These are phyloP conservation scores for Penicillium pulvis DNA, from an alignment of 495 filamentous ascomycete genomes.

Conservation along the genomic window DNA sequence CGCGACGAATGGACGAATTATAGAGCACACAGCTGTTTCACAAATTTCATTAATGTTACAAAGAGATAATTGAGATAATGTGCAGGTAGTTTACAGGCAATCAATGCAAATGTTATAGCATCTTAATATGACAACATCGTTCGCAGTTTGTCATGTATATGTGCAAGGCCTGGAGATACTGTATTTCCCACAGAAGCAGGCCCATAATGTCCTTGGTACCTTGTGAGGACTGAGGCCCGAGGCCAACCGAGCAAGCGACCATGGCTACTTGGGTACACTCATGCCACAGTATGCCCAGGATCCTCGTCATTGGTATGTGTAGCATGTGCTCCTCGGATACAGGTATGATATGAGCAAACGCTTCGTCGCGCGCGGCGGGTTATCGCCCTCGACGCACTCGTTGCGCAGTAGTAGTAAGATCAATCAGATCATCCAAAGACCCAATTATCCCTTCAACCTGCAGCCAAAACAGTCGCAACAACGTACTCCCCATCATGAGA, in stretches of 20 bases:
- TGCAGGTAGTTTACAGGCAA: background rate
- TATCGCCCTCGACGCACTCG: background rate
- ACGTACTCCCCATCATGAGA: constrained; percentile 65
- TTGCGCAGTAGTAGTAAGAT: background rate
- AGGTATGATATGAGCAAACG: background rate
- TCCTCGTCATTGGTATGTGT: background rate
- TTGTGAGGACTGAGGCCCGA: background rate
- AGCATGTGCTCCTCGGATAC: background rate
- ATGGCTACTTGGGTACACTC: background rate
- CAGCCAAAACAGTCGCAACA: constrained; percentile 53
- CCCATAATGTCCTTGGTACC: background rate
- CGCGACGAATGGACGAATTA: background rate
- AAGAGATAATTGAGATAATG: background rate
- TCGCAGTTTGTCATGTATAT: too few species aligned
- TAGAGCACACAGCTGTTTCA: background rate
- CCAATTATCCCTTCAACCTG: constrained; percentile 26
- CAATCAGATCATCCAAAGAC: constrained; percentile 6
- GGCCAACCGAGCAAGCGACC: background rate
- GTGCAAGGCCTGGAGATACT: background rate
- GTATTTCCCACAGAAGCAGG: background rate
- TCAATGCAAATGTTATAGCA: background rate
- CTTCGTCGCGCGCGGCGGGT: background rate
- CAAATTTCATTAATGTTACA: background rate
- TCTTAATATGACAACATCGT: background rate
- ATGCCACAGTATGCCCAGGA: background rate